Base-by-base conservation (phyloP, 2,329 filamentous ascomycete species). In the Annulohypoxylon truncatum region DNA sequence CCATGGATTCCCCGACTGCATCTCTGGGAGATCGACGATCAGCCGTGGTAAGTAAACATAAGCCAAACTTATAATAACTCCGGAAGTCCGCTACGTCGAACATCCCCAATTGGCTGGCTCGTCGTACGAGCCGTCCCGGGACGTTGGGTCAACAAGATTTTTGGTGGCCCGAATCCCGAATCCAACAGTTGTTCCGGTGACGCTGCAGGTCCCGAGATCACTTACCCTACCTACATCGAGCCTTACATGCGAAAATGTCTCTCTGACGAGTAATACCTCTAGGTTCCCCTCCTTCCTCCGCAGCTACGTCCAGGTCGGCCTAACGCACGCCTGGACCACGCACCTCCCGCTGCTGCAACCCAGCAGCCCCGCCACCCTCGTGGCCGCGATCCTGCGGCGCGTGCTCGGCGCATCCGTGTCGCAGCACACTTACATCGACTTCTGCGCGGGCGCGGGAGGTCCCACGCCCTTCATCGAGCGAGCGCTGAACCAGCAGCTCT, bases 371-470 rank as follows among this genome's bases (percentile, higher is more conserved):
- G 88, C 89, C 15, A 79, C 82, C n/a, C 75, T 89, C 42, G 89
- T 87, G n/a, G 86, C 89, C 48, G 77, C 81, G 44, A 79, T 87
- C 18, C 83, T 93, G 47, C 80, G 83, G 38, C 78, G 77, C 20
- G 79, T 85, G 42, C 82, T 90, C 12, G 82, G 82, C 33, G 64
- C 74, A 4, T 74, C 80, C 24, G 79, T 87, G 1, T 78, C 82
- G 15, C 77, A 81, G 1, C 89, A 90, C 77, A 88, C 85, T 15
- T 89, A 91, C 71, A 84, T 94, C 66, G 92, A 94, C 79, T 92
- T 93, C 77, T 93, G 91, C 76, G 89, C 91, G 2, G 92, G 92
- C 54, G 89, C 85, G 12, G 92, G 92, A 40, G 91, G 91, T 0
- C 90, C 90, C 0, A 92, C 89, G 1, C 89, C 89, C 0, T 81